These are phyloP conservation scores for Pseudocercospora ulei DNA, from an alignment of 2,329 filamentous ascomycete genomes.

Conservation along the genomic window DNA sequence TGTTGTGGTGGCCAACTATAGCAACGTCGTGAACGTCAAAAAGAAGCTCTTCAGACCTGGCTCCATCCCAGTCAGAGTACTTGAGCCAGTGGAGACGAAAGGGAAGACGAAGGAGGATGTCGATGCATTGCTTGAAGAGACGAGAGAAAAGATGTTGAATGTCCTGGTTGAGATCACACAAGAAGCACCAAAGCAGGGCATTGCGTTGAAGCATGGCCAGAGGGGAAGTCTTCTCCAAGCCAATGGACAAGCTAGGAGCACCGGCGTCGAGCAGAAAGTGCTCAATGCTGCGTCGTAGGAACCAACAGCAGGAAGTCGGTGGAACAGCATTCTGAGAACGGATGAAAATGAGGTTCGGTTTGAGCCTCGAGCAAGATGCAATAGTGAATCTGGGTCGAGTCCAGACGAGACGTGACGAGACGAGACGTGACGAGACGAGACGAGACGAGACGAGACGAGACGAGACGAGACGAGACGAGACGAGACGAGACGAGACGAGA, in stretches of 20 bases:
- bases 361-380: too few relatives aligned
- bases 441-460: too few relatives aligned
- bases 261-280: slow-evolving; percentile 17
- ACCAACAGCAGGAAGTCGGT: background rate
- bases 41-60: slow-evolving; percentile 38
- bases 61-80: slow-evolving; percentile 56
- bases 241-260: slow-evolving; percentile 15
- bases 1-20: slow-evolving; percentile 49
- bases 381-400: too few relatives aligned
- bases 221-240: slow-evolving; percentile 9
- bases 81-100: slow-evolving; percentile 69
- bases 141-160: slow-evolving; percentile 65
- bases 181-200: slow-evolving; percentile 26
- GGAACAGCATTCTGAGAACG: too few relatives aligned
- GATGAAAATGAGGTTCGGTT: too few relatives aligned
- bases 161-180: slow-evolving; percentile 41
- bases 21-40: slow-evolving; percentile 41
- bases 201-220: slow-evolving; percentile 16
- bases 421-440: too few relatives aligned
- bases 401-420: too few relatives aligned
- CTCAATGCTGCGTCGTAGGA: slow-evolving; percentile 18
- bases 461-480: too few relatives aligned
- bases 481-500: too few relatives aligned
- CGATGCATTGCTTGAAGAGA: slow-evolving; percentile 58
- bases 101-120: slow-evolving; percentile 67